phyloP scores from a whole-genome alignment of 2,329 filamentous ascomycete genomes.

The Diaporthe capsici region DNA sequence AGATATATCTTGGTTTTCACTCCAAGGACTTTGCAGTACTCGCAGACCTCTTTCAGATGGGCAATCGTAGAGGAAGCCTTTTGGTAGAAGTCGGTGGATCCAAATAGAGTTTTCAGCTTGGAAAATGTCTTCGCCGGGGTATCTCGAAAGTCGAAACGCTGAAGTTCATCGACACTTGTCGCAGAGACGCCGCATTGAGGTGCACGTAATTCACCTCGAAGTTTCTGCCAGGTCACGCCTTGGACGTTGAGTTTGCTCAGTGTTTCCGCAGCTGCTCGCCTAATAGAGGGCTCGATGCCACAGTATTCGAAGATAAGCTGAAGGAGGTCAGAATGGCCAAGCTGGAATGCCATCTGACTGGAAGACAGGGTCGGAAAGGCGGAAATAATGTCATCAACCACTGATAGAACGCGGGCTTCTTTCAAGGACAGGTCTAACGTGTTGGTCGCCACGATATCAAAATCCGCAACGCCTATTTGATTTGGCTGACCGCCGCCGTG shows the following conservation, averaged over 20 bases:
- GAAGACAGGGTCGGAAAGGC: slow-evolving; percentile 82
- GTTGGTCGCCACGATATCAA: slow-evolving; percentile 91
- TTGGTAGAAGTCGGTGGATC: slow-evolving; percentile 77
- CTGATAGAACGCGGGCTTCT: slow-evolving; percentile 94
- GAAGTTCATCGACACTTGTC: slow-evolving; percentile 90
- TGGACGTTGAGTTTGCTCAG: slow-evolving; percentile 90
- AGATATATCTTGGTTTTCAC: slow-evolving; percentile 86
- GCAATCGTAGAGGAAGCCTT: slow-evolving; percentile 82
- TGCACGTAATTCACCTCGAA: slow-evolving; percentile 85
- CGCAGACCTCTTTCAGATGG: slow-evolving; percentile 83
- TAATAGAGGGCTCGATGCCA: slow-evolving; percentile 78
- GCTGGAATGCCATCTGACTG: slow-evolving; percentile 85
- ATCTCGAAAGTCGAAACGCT: slow-evolving; percentile 89
- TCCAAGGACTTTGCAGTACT: slow-evolving; percentile 81
- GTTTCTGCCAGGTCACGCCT: slow-evolving; percentile 85
- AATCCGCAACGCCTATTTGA: slow-evolving; percentile 91
- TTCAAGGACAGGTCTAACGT: slow-evolving; percentile 87
- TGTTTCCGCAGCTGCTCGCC: slow-evolving; percentile 82
- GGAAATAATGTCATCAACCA: slow-evolving; percentile 89
- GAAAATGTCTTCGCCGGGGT: slow-evolving; percentile 70
- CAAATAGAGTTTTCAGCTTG: slow-evolving; percentile 71
- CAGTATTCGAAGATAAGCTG: slow-evolving; percentile 93
- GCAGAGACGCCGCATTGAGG: slow-evolving; percentile 85
- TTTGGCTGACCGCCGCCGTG: slow-evolving; percentile 84
- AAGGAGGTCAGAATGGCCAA: slow-evolving; percentile 90